Evolutionary conservation across 371 early-diverging fungal genomes (phyloP), one percentile per base, ranked within the genome.

Genomic region (Mortierella sp.): DNA sequence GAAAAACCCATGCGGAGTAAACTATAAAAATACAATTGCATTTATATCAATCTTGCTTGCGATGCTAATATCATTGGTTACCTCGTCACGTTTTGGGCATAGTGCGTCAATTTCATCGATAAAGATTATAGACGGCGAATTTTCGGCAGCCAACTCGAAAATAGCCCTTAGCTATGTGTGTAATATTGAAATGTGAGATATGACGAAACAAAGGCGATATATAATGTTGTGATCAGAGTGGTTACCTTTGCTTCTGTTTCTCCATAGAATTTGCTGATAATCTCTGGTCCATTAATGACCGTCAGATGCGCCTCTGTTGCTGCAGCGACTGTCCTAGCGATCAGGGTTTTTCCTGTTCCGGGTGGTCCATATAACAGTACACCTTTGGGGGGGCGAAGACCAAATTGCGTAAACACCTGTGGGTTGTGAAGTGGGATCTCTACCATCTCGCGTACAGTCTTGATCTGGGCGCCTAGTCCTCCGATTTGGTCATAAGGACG

Each of bases 61-160:
- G 8, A 17, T 47, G n/a, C n/a, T n/a, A n/a, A n/a, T n/a, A n/a
- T n/a, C n/a, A n/a, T 45, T 19, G 45, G 17, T 45, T 83, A 90
- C 92, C 70, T 92, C 91, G 54, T 96, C 95, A n/a, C 98, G 88
- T 67, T 91, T 93, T 0, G 98, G 96, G 76, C 97, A 97, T 0
- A 99, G 86, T 0, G 98, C 95, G 74, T 99, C 99, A 63, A 99
- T 96, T 82, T 99, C 99, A 81, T 99, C 99, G 67, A 99, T 96
- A 81, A 99, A 98, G 22, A 99, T 93, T 31, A 99, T 94, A 19
- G 95, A 86, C 1, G 99, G 99, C 19, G 94, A 90, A 28, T 89
- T 89, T 23, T 92, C 90, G 26, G 85, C 86, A 0, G 99, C 99
- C 62, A 95, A 76, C 13, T 90, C 88, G 85, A 98, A 97, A 19